Evolutionary conservation across 305 asterid species (phyloP).

Genomic region (Striga hermonthica): DNA sequence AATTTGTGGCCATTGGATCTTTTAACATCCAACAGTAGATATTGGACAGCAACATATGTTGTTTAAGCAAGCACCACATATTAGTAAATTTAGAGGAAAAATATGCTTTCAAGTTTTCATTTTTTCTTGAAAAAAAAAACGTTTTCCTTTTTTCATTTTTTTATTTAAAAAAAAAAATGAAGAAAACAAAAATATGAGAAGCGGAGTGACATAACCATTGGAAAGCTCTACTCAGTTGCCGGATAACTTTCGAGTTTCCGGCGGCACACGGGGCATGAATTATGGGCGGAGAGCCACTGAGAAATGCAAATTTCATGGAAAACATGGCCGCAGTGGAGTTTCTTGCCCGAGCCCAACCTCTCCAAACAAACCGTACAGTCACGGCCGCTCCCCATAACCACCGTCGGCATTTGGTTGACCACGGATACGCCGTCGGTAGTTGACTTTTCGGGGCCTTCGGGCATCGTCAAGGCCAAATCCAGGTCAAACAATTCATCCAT

Average conservation of each 20-base stretch:
- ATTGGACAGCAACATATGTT: no score
- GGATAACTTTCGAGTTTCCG: not conserved
- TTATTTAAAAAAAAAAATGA: no score
- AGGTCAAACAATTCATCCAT: constrained; percentile 37
- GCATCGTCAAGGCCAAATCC: constrained; percentile 33
- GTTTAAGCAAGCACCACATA: no score
- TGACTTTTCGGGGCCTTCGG: constrained; percentile 15
- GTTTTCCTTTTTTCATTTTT: no score
- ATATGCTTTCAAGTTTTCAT: no score
- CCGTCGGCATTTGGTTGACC: constrained; percentile 31
- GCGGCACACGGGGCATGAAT: constrained; percentile 32
- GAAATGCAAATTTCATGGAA: constrained; percentile 34
- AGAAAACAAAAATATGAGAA: no score
- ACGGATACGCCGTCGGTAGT: constrained; percentile 20
- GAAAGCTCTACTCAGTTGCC: not conserved
- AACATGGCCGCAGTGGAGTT: constrained; percentile 33
- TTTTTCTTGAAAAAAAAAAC: no score
- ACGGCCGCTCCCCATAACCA: constrained; percentile 20
- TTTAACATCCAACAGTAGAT: no score
- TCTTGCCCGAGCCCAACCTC: constrained; percentile 31
- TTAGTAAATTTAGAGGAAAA: no score
- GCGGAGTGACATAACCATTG: no score
- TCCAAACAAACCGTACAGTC: constrained; percentile 36
- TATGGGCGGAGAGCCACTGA: constrained; percentile 33
- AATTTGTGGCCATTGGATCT: no score